These are phyloP conservation scores for Beta corolliflora DNA, from an alignment of 179 eudicot genomes.

Conservation along the genomic window DNA sequence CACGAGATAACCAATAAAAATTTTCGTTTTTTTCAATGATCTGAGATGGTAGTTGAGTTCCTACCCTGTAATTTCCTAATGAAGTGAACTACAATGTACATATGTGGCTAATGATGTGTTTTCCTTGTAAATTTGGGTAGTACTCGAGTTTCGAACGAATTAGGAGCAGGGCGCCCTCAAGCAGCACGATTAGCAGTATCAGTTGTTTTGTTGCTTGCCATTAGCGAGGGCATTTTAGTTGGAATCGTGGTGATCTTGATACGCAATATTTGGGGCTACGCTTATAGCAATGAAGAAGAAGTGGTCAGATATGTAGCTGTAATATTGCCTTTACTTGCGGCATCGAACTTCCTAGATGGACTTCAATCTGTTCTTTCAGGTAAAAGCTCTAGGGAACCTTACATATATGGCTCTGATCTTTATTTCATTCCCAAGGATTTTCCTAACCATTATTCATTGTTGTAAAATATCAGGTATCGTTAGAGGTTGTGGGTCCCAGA, in stretches of 20 bases:
- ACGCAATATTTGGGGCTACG: slow-evolving; percentile 68
- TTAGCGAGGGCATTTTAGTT: slow-evolving; percentile 50
- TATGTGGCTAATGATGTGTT: neutral
- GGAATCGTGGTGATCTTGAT: slow-evolving; percentile 52
- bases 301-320: slow-evolving; percentile 64
- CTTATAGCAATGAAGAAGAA: slow-evolving; percentile 71
- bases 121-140: slow-evolving; percentile 15
- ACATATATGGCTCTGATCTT: neutral
- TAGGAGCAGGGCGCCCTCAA: slow-evolving; percentile 74
- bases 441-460: neutral
- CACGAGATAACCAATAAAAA: too few species aligned
- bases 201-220: slow-evolving; percentile 51
- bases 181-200: slow-evolving; percentile 59
- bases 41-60: neutral
- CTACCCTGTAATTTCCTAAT: neutral
- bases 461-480: slow-evolving; percentile 43
- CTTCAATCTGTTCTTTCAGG: slow-evolving; percentile 81
- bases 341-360: slow-evolving; percentile 68
- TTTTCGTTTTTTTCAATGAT: neutral
- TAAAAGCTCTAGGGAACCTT: slow-evolving; percentile 14
- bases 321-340: slow-evolving; percentile 79
- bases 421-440: neutral
- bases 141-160: slow-evolving; percentile 45
- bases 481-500: slow-evolving; percentile 70
- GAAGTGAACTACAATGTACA: neutral